Conservation (phyloP, 495 filamentous ascomycete genomes). For the Penicillium paradoxum region DNA sequence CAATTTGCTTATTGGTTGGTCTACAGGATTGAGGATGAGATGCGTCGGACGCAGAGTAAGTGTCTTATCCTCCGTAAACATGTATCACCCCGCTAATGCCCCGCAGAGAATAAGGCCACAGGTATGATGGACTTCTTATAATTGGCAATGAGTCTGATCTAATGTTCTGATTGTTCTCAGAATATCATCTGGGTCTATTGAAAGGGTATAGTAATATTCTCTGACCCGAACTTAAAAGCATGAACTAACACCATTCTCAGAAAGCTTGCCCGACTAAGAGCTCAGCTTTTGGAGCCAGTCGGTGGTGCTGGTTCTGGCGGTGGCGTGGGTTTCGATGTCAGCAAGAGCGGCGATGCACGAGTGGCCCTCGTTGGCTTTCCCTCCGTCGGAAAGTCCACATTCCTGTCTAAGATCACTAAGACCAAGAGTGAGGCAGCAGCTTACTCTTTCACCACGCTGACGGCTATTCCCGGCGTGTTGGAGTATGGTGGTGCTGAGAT, state of each 20-base stretch:
- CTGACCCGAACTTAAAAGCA: background rate
- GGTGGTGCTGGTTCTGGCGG: slow-evolving; percentile 67
- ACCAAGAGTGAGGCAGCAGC: slow-evolving; percentile 95
- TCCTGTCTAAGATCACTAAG: slow-evolving; percentile 98
- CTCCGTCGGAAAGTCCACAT: slow-evolving; percentile 98
- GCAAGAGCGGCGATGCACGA: slow-evolving; percentile 93
- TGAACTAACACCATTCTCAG: slow-evolving; percentile 38
- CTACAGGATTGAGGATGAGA: slow-evolving; percentile 97
- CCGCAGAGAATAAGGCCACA: slow-evolving; percentile 96
- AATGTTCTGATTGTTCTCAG: slow-evolving; percentile 40
- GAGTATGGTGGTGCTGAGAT: slow-evolving; percentile 99
- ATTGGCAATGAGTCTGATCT: slow-evolving; percentile 3
- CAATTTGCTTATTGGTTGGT: slow-evolving; percentile 10
- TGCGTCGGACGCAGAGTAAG: slow-evolving; percentile 94
- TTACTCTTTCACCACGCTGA: slow-evolving; percentile 97
- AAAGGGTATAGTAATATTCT: slow-evolving; percentile 65
- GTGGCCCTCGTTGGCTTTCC: slow-evolving; percentile 98
- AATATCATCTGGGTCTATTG: slow-evolving; percentile 95
- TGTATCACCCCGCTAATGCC: slow-evolving; percentile 33
- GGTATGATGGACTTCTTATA: slow-evolving; percentile 48
- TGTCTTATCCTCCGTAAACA: slow-evolving; percentile 12
- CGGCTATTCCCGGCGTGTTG: slow-evolving; percentile 94
- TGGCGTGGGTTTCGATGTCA: slow-evolving; percentile 90
- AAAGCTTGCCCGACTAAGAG: slow-evolving; percentile 92
- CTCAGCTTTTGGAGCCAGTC: slow-evolving; percentile 89